Evolutionary conservation across 768 basidiomycete genomes (phyloP), one percentile per base, ranked within the genome.

Genomic region (Zangia roseola): DNA sequence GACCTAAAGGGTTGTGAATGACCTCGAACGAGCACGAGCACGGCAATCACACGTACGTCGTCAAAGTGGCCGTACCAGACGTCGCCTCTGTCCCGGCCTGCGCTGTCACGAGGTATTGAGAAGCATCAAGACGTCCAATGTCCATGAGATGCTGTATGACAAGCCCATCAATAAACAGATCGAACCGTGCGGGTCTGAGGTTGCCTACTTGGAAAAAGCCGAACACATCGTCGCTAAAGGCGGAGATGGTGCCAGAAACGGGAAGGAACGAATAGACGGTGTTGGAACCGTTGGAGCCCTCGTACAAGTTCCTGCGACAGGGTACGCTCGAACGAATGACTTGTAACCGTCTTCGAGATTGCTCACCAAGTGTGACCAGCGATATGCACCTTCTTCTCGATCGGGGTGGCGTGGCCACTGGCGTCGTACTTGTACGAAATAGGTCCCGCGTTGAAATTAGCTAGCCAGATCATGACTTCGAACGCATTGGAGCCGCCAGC

Each of bases 401-500:
- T 67, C 31, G 83, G 73, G 23, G 70, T 57, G 1, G 83, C 71
- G 5, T 72, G 61, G 5, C 83, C 83, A 16, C 68, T 44, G 0
- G 72, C 63, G 57, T 67, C 64, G 60, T 82, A 85, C 0, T 53
- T 17, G 17, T 69, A 64, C 13, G 80, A 80, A 52, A 85, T 83
- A 1, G 84, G 84, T 3, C 74, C 74, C 4, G 82, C 76, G 53
- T 78, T 77, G 69, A 64, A 73, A 57, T 77, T 80, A 1, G 73
- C 82, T 13, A 84, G 74, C 84, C 84, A 85, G 50, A 86, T 64
- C 84, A 86, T 86, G 55, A 84, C 72, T 52, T 77, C 76, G 52
- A 69, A 57, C 26, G 55, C 51, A 44, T 74, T 73, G 33, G 71
- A 63, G 26, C 83, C 83, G 1, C 76, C 76, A 30, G 79, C 35